These are phyloP conservation scores for Nicotiana tomentosiformis DNA, from an alignment of 257 asterid genomes.

Conservation along the genomic window DNA sequence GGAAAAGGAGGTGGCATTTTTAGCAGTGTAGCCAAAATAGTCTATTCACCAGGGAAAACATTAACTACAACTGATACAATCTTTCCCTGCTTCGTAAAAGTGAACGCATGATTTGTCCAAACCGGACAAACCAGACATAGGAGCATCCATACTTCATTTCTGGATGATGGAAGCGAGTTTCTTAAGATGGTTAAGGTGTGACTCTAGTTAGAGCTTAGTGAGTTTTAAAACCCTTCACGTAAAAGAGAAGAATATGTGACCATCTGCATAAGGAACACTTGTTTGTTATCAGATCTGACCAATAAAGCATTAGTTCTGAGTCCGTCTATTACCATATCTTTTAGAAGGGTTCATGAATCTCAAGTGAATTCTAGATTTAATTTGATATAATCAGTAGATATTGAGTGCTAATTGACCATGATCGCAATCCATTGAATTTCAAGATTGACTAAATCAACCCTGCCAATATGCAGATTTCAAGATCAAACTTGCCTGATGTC, in stretches of 20 bases:
- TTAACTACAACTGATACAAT: background rate
- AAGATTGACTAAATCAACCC: background rate
- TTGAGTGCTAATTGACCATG: background rate
- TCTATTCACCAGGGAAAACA: background rate
- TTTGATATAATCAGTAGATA: background rate
- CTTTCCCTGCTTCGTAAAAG: background rate
- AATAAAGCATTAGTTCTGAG: background rate
- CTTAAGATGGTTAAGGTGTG: background rate
- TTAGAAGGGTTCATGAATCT: background rate
- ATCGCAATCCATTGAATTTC: background rate
- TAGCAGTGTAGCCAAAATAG: background rate
- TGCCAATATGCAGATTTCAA: background rate
- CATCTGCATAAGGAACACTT: background rate
- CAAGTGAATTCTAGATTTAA: background rate
- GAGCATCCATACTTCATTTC: background rate
- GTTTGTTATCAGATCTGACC: background rate
- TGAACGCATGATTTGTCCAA: background rate
- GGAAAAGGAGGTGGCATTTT: background rate
- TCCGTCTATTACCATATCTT: background rate
- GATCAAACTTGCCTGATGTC: background rate
- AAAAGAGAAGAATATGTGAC: background rate
- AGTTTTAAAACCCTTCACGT: background rate
- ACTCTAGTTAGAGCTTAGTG: background rate
- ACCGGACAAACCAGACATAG: background rate
- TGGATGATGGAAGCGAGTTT: background rate